Percentiles rank a stretch among this genome's conserved stretches.
Evolutionary conservation across 2,329 filamentous ascomycete species (phyloP).

Genomic region (Clonostachys solani): DNA sequence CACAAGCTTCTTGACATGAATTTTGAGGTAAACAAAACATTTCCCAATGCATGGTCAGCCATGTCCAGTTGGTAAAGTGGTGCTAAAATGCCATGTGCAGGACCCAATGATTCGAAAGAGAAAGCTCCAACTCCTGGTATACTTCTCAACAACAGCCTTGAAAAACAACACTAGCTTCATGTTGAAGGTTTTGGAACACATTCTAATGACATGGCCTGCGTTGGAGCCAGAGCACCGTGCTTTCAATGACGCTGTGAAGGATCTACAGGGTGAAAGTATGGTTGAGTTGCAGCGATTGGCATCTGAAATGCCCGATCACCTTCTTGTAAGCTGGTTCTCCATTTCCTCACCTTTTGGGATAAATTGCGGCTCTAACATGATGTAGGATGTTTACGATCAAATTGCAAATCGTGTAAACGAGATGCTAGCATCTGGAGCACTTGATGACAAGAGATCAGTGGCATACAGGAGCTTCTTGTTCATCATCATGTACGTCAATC

Average conservation of each 20-base stretch:
- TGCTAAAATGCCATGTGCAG: conserved; percentile 23
- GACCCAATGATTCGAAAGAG: conserved; percentile 83
- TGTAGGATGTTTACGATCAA: conserved; percentile 76
- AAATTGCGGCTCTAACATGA: not conserved
- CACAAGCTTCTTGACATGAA: conserved; percentile 64
- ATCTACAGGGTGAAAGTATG: conserved; percentile 80
- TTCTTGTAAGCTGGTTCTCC: conserved; percentile 53
- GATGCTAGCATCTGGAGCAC: conserved; percentile 65
- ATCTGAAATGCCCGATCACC: conserved; percentile 85
- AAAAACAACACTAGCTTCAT: conserved; percentile 78
- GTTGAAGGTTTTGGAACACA: conserved; percentile 85
- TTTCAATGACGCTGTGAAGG: conserved; percentile 86
- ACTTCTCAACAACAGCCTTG: conserved; percentile 77
- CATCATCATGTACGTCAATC: conserved; percentile 70
- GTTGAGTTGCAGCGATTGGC: conserved; percentile 86
- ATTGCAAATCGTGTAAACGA: conserved; percentile 80
- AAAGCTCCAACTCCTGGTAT: conserved; percentile 76
- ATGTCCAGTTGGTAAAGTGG: not conserved
- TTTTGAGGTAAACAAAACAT: conserved; percentile 50
- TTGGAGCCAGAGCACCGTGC: conserved; percentile 65
- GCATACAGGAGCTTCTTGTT: conserved; percentile 89
- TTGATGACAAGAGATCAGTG: conserved; percentile 80
- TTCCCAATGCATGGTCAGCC: not conserved
- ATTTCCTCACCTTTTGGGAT: not conserved
- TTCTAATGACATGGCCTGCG: conserved; percentile 76